phyloP scores from a whole-genome alignment of 208 protist species.

The Novymonas esmeraldas region DNA sequence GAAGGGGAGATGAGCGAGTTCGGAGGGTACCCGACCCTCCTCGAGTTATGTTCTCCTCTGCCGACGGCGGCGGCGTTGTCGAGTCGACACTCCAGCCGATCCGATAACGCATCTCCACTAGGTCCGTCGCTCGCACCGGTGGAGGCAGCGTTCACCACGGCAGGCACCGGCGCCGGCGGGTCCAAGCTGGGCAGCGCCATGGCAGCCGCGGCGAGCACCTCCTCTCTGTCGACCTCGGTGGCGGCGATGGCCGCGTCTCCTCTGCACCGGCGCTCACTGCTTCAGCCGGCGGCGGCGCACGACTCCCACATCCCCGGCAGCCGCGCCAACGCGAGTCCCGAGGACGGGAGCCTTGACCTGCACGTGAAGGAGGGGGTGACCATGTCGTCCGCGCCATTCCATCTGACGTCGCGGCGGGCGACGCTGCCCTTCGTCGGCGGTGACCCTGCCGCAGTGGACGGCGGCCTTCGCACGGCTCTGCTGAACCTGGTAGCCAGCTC shows the following conservation, averaged over 20 bases:
- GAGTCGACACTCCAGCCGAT: neutral
- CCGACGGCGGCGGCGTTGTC: neutral
- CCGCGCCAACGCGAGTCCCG: neutral
- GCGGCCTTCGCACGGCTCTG: neutral
- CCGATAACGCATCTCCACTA: neutral
- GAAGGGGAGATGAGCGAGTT: neutral
- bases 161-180: neutral
- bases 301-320: neutral
- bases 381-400: neutral
- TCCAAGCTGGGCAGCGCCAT: neutral
- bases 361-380: neutral
- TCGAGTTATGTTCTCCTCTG: neutral
- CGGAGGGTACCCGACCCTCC: neutral
- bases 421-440: slow-evolving; percentile 9
- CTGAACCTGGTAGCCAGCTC: neutral
- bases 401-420: neutral
- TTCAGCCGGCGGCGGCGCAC: too few species aligned
- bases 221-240: neutral
- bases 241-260: neutral
- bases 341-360: neutral
- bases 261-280: neutral
- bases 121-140: neutral
- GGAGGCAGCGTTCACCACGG: neutral
- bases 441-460: neutral
- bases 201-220: neutral